These are phyloP conservation scores for Pichia sporocuriosa DNA, from an alignment of 805 yeast genomes.

Conservation along the genomic window DNA sequence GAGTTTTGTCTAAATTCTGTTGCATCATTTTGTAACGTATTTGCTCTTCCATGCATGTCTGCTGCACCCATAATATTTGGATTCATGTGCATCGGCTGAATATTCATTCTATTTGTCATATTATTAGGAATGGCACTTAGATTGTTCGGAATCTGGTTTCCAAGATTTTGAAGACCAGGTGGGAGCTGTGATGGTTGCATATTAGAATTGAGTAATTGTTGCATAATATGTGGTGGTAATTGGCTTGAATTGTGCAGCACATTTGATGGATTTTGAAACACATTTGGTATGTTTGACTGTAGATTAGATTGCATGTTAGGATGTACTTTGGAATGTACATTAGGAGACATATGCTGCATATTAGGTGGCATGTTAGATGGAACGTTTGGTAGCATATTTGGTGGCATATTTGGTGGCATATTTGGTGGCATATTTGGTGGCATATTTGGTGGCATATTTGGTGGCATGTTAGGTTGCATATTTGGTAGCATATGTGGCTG, in stretches of 20 bases:
- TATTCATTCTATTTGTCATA: too few relatives aligned
- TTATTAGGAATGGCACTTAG: too few relatives aligned
- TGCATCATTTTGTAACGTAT: too few relatives aligned
- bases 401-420: conserved; percentile 4
- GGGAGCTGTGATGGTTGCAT: conserved; percentile 1
- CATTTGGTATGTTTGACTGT: not conserved
- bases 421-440: not conserved
- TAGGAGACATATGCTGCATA: not conserved
- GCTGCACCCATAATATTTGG: too few relatives aligned
- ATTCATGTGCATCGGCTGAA: too few relatives aligned
- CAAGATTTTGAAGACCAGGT: not conserved
- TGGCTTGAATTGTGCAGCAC: conserved; percentile 1
- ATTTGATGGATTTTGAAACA: not conserved
- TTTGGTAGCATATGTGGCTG: not conserved
- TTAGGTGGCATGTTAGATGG: not conserved
- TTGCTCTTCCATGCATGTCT: too few relatives aligned
- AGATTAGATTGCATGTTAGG: not conserved
- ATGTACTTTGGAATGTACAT: not conserved
- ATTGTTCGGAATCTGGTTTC: too few relatives aligned
- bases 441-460: not conserved
- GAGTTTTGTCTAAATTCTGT: too few relatives aligned
- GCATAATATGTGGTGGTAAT: conserved; percentile 5
- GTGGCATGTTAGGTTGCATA: not conserved
- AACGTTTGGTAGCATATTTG: not conserved
- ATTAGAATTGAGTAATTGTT: not conserved